Base-by-base conservation (phyloP, 805 yeast genomes). In the Kodamaea laetipori region DNA sequence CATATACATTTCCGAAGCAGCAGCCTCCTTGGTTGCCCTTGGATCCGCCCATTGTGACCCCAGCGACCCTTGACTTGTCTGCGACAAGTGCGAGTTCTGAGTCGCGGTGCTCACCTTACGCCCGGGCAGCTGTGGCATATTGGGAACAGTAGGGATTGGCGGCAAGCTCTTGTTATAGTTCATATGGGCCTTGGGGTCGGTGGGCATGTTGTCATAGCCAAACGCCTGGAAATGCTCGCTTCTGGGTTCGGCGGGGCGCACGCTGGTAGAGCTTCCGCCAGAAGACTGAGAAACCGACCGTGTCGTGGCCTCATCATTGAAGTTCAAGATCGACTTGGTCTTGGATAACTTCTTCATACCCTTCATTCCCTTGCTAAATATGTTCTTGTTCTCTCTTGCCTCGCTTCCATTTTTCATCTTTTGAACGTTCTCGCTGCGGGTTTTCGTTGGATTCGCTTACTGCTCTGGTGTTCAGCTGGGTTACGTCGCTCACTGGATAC, bases 141-240 rank as follows among this genome's bases (percentile, higher is more conserved):
- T 17, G 16, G 26, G 40, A 9, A 27, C 15, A 4, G 34, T 30
- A 12, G 40, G 40, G 17, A 37, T 17, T 3, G 40, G 40, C n/a
- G 67, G 68, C 6, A 63, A 43, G 39, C 56, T 53, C 53, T 46
- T 53, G 13, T 64, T 69, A 31, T 54, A 63, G 12, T 64, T 56
- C 24, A 12, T 30, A 4, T 70, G 71, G 30, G 61, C 69, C 15
- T 51, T 51, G 4, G 57, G 37, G 26, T 49, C 52, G 5, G 53
- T 15, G 9, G 59, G 45, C 17, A 56, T 57, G n/a, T 55, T 45
- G n/a, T 63, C 65, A 43, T 67, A 67, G 23, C 68, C 63, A 18
- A 69, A 60, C 12, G 74, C 69, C 34, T 65, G 72, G 50, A 68
- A 68, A n/a, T 32, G 28, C 11, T 51, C 58, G 24, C 24, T 13